Conservation (phyloP, 495 filamentous ascomycete species). For the Lasiosphaeria ovina region DNA sequence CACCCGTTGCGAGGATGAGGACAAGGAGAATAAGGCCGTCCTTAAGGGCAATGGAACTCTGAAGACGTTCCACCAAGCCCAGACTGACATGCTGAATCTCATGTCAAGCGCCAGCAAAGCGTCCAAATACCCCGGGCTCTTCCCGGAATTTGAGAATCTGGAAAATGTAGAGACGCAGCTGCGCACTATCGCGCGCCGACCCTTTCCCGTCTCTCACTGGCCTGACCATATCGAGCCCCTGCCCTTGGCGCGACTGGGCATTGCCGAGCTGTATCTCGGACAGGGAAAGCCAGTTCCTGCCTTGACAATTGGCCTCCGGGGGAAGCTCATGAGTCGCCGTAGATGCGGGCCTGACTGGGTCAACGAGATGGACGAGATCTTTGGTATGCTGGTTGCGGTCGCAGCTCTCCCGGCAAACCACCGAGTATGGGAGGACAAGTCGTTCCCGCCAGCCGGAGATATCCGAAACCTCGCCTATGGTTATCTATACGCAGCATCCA, state of each 20-base stretch:
- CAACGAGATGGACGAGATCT: constrained; percentile 23
- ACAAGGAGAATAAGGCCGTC: background rate
- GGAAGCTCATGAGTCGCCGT: constrained; percentile 14
- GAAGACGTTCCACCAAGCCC: constrained; percentile 8
- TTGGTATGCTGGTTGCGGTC: constrained; percentile 10
- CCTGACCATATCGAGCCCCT: constrained; percentile 25
- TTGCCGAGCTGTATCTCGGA: constrained; percentile 18
- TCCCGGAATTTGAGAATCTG: constrained; percentile 16
- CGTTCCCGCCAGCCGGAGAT: constrained; percentile 13
- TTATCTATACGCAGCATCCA: constrained; percentile 18
- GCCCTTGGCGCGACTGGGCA: constrained; percentile 14
- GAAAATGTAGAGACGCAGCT: constrained; percentile 18
- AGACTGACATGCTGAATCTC: constrained; percentile 13
- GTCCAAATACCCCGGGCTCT: constrained; percentile 14
- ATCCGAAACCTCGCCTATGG: constrained; percentile 20
- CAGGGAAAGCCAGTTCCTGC: constrained; percentile 16
- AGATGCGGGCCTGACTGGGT: constrained; percentile 20
- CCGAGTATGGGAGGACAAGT: constrained; percentile 4
- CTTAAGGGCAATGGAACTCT: constrained; percentile 5
- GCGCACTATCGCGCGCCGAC: constrained; percentile 5
- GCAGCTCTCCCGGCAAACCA: constrained; percentile 6
- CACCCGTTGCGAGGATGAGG: constrained; percentile 23
- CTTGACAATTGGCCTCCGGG: constrained; percentile 21
- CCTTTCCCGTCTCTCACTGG: constrained; percentile 16
- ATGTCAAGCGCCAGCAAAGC: constrained; percentile 14